Conservation (phyloP, 148 eudicot genomes). For the Gaultheria prostrata region DNA sequence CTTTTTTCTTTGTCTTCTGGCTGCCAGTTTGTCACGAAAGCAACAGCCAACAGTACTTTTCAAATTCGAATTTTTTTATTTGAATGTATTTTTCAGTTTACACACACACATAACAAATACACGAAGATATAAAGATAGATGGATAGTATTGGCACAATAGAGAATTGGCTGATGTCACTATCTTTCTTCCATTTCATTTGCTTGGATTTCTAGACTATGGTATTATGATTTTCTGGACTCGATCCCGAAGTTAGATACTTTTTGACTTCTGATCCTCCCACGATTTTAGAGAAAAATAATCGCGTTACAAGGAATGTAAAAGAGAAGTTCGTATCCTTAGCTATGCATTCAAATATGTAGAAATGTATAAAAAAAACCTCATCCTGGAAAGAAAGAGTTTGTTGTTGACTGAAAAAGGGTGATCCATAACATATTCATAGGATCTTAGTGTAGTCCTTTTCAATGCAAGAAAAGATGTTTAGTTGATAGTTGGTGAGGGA, state of each 20-base stretch:
- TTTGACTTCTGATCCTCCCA: neutral
- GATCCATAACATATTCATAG: too few species aligned
- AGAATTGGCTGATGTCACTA: neutral
- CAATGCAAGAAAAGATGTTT: neutral
- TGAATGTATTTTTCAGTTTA: neutral
- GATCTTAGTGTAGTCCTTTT: too few species aligned
- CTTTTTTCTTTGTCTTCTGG: constrained; percentile 7
- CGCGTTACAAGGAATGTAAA: neutral
- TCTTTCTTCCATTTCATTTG: neutral
- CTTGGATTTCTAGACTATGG: neutral
- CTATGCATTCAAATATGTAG: neutral
- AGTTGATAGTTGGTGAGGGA: constrained; percentile 23
- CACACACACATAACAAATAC: too few species aligned
- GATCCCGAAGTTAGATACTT: neutral
- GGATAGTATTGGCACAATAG: neutral
- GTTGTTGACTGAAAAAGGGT: neutral
- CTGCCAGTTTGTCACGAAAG: constrained; percentile 3
- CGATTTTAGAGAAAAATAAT: neutral
- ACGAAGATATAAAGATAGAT: neutral
- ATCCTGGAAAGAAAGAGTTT: neutral
- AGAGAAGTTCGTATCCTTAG: neutral
- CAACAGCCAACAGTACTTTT: neutral
- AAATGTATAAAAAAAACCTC: neutral
- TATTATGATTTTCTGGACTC: neutral
- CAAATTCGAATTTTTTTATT: neutral